Evolutionary conservation across 1,284 basidiomycete genomes (phyloP).

Genomic region (Boletus mariae): DNA sequence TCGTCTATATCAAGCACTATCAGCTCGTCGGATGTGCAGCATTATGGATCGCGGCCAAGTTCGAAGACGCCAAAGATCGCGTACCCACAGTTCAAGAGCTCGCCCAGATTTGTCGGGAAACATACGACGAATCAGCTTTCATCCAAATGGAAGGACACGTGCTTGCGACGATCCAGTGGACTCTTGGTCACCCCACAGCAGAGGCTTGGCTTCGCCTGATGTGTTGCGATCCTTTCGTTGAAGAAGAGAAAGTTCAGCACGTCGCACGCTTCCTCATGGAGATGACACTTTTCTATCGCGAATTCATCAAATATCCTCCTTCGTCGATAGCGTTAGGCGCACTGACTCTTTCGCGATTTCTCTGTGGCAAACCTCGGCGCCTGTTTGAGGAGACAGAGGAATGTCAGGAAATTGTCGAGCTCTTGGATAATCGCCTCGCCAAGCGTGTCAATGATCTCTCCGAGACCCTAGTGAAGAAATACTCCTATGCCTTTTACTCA

Average conservation of each 20-base stretch:
- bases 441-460: constrained; percentile 88
- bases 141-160: constrained; percentile 98
- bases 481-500: constrained; percentile 92
- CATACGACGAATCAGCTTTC: constrained; percentile 95
- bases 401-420: constrained; percentile 74
- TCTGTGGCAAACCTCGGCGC: constrained; percentile 75
- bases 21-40: constrained; percentile 98
- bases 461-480: constrained; percentile 94
- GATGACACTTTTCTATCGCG: constrained; percentile 94
- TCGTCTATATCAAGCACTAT: constrained; percentile 99
- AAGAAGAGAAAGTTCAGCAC: constrained; percentile 88
- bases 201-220: constrained; percentile 92
- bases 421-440: constrained; percentile 82
- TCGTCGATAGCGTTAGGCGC: constrained; percentile 87
- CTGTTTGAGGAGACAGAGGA: constrained; percentile 79
- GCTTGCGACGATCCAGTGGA: constrained; percentile 94
- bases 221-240: constrained; percentile 67
- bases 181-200: constrained; percentile 94
- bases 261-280: constrained; percentile 98
- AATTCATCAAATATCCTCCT: constrained; percentile 85
- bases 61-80: constrained; percentile 98
- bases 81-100: constrained; percentile 95
- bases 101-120: constrained; percentile 90
- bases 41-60: constrained; percentile 98
- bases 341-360: constrained; percentile 83